Percentiles rank a stretch among this genome's conserved stretches.
phyloP scores from a whole-genome alignment of 805 yeast species.

The Candida nemodendra region DNA sequence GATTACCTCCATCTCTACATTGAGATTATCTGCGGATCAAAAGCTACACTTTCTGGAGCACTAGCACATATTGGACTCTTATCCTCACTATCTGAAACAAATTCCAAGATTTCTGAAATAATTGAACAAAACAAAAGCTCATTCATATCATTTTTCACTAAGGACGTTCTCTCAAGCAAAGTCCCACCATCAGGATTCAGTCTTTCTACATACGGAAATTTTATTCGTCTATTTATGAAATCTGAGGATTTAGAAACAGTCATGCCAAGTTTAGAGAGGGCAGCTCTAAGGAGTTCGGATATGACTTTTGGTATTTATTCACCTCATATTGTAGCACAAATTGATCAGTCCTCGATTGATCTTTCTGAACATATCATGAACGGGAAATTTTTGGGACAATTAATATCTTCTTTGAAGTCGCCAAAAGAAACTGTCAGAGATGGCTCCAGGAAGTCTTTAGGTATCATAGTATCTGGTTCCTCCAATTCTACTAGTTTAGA shows the following conservation, averaged over 20 bases:
- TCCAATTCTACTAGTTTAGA: slow-evolving; percentile 24
- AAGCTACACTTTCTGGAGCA: slow-evolving; percentile 21
- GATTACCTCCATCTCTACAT: slow-evolving; percentile 2
- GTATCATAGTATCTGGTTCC: slow-evolving; percentile 22
- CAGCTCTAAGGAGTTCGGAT: slow-evolving; percentile 78
- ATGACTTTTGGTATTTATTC: slow-evolving; percentile 55
- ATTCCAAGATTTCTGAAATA: slow-evolving; percentile 5
- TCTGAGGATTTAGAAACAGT: slow-evolving; percentile 12
- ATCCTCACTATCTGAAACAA: slow-evolving; percentile 7
- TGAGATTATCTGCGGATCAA: slow-evolving; percentile 14
- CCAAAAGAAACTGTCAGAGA: slow-evolving; percentile 64
- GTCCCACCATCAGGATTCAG: slow-evolving; percentile 17
- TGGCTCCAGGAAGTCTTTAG: slow-evolving; percentile 41
- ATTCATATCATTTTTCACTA: slow-evolving; percentile 31
- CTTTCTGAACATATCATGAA: slow-evolving; percentile 38
- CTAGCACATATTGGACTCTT: slow-evolving; percentile 22
- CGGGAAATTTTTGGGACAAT: slow-evolving; percentile 48
- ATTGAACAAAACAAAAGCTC: slow-evolving; percentile 14
- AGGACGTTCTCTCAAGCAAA: slow-evolving; percentile 38
- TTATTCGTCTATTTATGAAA: slow-evolving; percentile 9
- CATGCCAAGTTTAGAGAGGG: slow-evolving; percentile 64
- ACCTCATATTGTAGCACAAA: slow-evolving; percentile 43
- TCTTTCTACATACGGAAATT: slow-evolving; percentile 18
- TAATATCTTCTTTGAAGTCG: slow-evolving; percentile 60
- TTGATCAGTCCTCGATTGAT: slow-evolving; percentile 36